Evolutionary conservation across 2,329 filamentous ascomycete species (phyloP).

Genomic region (Stagonosporopsis rhizophila): DNA sequence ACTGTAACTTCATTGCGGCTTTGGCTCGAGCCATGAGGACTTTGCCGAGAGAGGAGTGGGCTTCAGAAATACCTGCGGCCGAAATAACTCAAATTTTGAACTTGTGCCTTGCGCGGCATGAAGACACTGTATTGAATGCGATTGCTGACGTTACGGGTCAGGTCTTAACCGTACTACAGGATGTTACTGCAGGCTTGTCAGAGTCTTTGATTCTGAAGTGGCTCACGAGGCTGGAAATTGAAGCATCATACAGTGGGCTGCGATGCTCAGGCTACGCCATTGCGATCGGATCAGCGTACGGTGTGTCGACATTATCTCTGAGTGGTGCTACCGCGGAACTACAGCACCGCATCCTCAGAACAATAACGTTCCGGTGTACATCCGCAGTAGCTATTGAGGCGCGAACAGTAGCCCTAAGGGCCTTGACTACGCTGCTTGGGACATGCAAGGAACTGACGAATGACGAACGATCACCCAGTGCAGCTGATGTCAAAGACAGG

Average conservation of each 20-base stretch:
- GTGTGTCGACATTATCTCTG: conserved; percentile 18
- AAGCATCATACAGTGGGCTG: conserved; percentile 50
- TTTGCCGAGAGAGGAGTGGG: conserved; percentile 8
- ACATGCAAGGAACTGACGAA: conserved; percentile 10
- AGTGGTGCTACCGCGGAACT: conserved; percentile 8
- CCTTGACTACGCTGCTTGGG: conserved; percentile 47
- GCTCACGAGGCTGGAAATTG: conserved; percentile 42
- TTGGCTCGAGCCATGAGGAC: conserved; percentile 29
- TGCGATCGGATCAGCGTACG: conserved; percentile 52
- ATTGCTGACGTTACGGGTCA: conserved; percentile 35
- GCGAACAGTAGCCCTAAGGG: conserved; percentile 52
- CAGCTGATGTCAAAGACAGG: conserved; percentile 27
- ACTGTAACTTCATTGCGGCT: conserved; percentile 61
- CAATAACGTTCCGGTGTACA: conserved; percentile 48
- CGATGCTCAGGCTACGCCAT: conserved; percentile 54
- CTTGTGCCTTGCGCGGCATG: conserved; percentile 45
- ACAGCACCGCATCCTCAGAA: conserved; percentile 40
- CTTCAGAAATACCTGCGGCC: conserved; percentile 18
- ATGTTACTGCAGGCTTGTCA: conserved; percentile 13
- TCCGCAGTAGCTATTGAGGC: conserved; percentile 52
- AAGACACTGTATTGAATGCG: conserved; percentile 43
- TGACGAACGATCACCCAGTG: conserved; percentile 4
- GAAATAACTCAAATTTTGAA: conserved; percentile 37
- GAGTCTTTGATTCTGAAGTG: conserved; percentile 36
- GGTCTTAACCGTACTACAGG: conserved; percentile 30